Evolutionary conservation across 768 basidiomycete species (phyloP).

Genomic region (Lactarius evosmus): DNA sequence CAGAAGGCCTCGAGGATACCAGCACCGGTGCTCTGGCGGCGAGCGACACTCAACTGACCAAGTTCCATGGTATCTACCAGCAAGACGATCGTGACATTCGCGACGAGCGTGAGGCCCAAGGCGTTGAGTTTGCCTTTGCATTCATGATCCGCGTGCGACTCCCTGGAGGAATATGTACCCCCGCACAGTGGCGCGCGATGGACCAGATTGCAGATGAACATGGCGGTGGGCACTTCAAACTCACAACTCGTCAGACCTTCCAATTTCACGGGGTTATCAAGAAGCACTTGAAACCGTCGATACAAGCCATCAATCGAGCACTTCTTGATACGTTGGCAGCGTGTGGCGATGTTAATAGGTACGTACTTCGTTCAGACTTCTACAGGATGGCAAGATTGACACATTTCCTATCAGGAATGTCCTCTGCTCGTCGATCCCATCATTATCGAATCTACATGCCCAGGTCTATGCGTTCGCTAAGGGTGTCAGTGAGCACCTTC

Average conservation of each 20-base stretch:
- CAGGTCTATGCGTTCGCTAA: constrained; percentile 84
- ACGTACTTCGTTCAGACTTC: constrained; percentile 27
- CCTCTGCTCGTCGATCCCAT: constrained; percentile 86
- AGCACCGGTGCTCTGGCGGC: constrained; percentile 89
- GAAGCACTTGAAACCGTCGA: constrained; percentile 90
- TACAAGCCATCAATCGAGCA: constrained; percentile 90
- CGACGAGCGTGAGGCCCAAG: constrained; percentile 89
- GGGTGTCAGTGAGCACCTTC: constrained; percentile 76
- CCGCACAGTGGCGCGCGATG: constrained; percentile 92
- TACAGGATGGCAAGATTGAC: not conserved
- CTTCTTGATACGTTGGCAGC: constrained; percentile 95
- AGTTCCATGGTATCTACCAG: constrained; percentile 96
- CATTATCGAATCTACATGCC: constrained; percentile 79
- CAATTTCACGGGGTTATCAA: constrained; percentile 99
- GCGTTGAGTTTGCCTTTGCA: constrained; percentile 90
- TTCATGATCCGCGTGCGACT: constrained; percentile 99
- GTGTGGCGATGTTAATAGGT: constrained; percentile 97
- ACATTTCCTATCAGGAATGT: constrained; percentile 61
- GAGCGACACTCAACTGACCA: constrained; percentile 91
- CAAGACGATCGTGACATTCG: constrained; percentile 99
- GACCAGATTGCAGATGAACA: constrained; percentile 96
- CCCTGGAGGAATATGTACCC: constrained; percentile 92
- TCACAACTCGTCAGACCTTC: constrained; percentile 97
- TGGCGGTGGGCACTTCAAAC: constrained; percentile 91
- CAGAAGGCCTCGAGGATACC: constrained; percentile 82